Conservation (phyloP, 768 basidiomycete genomes). For the Fibroporia radiculosa region DNA sequence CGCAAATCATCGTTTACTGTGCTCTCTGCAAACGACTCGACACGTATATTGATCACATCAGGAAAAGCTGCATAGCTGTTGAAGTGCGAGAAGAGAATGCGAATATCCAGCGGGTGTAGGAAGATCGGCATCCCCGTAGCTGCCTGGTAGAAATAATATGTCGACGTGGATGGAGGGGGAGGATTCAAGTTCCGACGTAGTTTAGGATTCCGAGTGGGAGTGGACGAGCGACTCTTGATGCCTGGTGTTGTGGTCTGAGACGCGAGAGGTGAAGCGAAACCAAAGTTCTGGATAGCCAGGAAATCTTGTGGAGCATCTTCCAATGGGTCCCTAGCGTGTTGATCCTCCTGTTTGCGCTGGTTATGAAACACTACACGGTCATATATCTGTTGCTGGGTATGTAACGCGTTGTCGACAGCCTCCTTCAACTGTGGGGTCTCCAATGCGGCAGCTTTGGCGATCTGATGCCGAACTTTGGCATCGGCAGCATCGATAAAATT, state of each 20-base stretch:
- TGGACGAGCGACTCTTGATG: conserved; percentile 6
- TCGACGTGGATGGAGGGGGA: conserved; percentile 78
- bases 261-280: conserved; percentile 1
- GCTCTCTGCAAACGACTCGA: conserved; percentile 68
- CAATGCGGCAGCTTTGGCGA: conserved; percentile 70
- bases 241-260: background rate
- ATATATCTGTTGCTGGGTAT: conserved; percentile 47
- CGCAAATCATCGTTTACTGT: conserved; percentile 88
- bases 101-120: conserved; percentile 93
- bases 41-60: conserved; percentile 68
- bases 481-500: conserved; percentile 78
- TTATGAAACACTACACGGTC: conserved; percentile 20
- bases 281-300: conserved; percentile 34
- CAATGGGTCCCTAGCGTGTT: conserved; percentile 6
- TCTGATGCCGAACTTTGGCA: conserved; percentile 67
- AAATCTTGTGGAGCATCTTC: conserved; percentile 53
- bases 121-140: conserved; percentile 86
- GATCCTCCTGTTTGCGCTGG: conserved; percentile 21
- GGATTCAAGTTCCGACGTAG: conserved; percentile 79
- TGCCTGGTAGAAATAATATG: conserved; percentile 95
- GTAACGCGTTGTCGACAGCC: conserved; percentile 55
- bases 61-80: conserved; percentile 78
- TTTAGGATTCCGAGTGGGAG: conserved; percentile 36
- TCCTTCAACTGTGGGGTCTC: conserved; percentile 60
- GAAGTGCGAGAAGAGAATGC: conserved; percentile 82